phyloP scores from a whole-genome alignment of 1,284 basidiomycete species.

The Fistulina hepatica region DNA sequence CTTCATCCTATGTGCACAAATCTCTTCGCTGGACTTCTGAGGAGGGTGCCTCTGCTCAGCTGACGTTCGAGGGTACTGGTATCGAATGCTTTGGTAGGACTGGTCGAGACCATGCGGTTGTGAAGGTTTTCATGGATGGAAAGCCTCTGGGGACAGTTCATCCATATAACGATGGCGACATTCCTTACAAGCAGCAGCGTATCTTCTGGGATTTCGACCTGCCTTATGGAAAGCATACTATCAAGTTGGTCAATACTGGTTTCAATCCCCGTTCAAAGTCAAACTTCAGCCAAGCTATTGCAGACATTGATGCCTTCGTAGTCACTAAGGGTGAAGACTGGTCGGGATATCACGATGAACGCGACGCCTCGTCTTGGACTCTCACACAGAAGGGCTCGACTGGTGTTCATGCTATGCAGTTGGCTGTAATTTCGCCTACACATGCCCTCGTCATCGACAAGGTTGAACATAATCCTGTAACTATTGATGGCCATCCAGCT shows the following conservation, averaged over 20 bases:
- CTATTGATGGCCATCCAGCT: constrained; percentile 61
- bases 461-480: constrained; percentile 74
- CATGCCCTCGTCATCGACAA: constrained; percentile 73
- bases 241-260: constrained; percentile 54
- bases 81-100: constrained; percentile 67
- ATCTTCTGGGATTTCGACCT: constrained; percentile 53
- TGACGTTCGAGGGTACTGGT: constrained; percentile 58
- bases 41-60: constrained; percentile 38
- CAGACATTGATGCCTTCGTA: constrained; percentile 56
- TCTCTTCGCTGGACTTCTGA: constrained; percentile 40
- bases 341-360: constrained; percentile 1
- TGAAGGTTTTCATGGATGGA: constrained; percentile 51
- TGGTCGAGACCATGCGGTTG: constrained; percentile 41
- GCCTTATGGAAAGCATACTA: constrained; percentile 38
- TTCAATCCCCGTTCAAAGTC: too few relatives aligned
- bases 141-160: constrained; percentile 34
- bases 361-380: constrained; percentile 28
- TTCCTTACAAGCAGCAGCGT: constrained; percentile 43
- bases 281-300: too few relatives aligned
- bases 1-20: constrained; percentile 37
- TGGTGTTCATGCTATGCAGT: constrained; percentile 77
- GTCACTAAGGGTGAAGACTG: constrained; percentile 34
- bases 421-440: constrained; percentile 57
- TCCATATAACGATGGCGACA: constrained; percentile 29
- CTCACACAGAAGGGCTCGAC: constrained; percentile 51